These are phyloP conservation scores for Ophiostoma sp. DNA, from an alignment of 2,329 filamentous ascomycete species.

Conservation along the genomic window DNA sequence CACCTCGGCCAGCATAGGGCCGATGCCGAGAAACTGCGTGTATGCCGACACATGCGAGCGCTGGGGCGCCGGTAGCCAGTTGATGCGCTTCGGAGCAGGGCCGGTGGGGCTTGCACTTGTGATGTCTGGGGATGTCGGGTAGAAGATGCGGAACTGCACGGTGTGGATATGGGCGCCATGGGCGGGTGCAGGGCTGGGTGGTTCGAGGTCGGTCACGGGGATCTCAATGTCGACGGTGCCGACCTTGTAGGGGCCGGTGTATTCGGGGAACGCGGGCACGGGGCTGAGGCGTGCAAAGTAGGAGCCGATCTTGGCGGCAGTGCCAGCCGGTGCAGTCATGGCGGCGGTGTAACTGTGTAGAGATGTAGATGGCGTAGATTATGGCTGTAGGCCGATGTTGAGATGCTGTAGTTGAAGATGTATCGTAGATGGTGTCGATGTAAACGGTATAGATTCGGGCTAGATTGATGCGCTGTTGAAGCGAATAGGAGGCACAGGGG, in stretches of 20 bases:
- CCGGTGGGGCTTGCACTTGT: constrained; percentile 24
- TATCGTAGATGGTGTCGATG: background rate
- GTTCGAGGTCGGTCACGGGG: constrained; percentile 54
- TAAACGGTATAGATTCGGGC: background rate
- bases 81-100: constrained; percentile 50
- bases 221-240: constrained; percentile 78
- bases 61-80: constrained; percentile 75
- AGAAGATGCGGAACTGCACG: constrained; percentile 75
- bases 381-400: background rate
- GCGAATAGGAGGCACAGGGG: background rate
- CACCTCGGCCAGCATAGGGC: constrained; percentile 51
- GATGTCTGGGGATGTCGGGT: constrained; percentile 57
- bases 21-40: constrained; percentile 66
- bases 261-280: constrained; percentile 66
- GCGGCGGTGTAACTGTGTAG: background rate
- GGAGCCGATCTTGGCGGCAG: constrained; percentile 38
- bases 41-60: constrained; percentile 69
- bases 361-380: background rate
- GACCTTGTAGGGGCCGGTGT: constrained; percentile 71
- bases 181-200: constrained; percentile 49
- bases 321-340: constrained; percentile 4
- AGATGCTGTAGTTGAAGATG: background rate
- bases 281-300: constrained; percentile 57
- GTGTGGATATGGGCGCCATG: constrained; percentile 59
- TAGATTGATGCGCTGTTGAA: constrained; percentile 1